Evolutionary conservation across 2,329 filamentous ascomycete species (phyloP), one percentile per base, ranked within the genome.

Genomic region (Aspergillus sp.): DNA sequence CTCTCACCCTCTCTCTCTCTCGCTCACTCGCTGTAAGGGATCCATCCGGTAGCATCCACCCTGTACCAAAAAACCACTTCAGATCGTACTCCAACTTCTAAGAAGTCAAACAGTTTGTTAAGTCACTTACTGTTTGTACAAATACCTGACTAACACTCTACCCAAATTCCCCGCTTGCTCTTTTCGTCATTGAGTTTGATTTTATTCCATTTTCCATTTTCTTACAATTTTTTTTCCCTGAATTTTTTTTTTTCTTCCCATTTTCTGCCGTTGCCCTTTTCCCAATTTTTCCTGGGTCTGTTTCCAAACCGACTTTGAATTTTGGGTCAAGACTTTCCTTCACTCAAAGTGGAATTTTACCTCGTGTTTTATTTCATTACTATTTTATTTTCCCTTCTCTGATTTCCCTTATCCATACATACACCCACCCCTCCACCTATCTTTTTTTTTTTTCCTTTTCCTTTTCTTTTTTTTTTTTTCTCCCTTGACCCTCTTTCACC

Each of bases 321-420:
- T 50, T 50, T 50, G 47, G 47, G 25, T 28, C 47, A 17, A 30
- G 9, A 30, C 23, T 50, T 15, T 17, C 45, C n/a, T 30, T 50
- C 23, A 17, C n/a, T 45, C 39, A 51, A 52, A 55, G 50, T 57
- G 41, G 51, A 51, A 51, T 51, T 59, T 17, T 57, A 36, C 45
- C 43, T 41, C 38, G 55, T 62, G 52, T 57, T 56, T 57, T 53
- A 56, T 59, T 58, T 53, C 56, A 39, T 49, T 53, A 39, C 30
- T 60, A 60, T 59, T 63, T 63, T 64, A 62, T 62, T 61, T 62
- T 65, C 50, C 41, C 53, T 57, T 59, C 38, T 56, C 56, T 58
- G 53, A 38, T 52, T 50, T 61, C 59, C 59, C 59, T 63, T 62
- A 60, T 61, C 63, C 62, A 62, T 55, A 60, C 55, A 57, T 60